Evolutionary conservation across 441 rosid genomes (phyloP).

Genomic region (Rhodomyrtus psidioides): DNA sequence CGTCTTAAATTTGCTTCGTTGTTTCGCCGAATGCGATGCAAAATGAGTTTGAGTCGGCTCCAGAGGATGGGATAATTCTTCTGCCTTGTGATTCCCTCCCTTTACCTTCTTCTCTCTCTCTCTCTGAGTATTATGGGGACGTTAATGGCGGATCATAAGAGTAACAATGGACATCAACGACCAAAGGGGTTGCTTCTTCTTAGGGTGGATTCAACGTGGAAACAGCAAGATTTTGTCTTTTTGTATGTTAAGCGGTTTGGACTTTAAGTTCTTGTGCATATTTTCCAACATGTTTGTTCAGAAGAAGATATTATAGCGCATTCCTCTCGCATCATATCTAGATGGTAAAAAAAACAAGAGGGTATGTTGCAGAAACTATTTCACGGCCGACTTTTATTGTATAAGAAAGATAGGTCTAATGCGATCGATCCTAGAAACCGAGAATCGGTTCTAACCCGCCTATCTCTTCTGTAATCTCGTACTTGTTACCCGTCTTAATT

Average conservation of each 20-base stretch:
- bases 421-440: background rate
- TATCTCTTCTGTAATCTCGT: background rate
- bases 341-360: background rate
- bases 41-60: background rate
- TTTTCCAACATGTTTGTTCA: background rate
- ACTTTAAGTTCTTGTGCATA: background rate
- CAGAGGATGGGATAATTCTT: background rate
- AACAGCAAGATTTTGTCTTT: background rate
- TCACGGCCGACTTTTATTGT: background rate
- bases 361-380: background rate
- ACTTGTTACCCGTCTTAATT: background rate
- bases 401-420: background rate
- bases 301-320: background rate
- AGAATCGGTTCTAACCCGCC: background rate
- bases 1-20: background rate
- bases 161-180: background rate
- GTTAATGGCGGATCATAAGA: background rate
- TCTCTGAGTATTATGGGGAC: too few relatives aligned
- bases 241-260: background rate
- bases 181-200: background rate
- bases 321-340: background rate
- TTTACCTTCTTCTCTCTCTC: too few relatives aligned
- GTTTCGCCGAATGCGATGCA: background rate
- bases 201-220: background rate
- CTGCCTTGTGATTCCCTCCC: too few relatives aligned